A percentile compares a stretch with the other conserved stretches of the same genome.
Evolutionary conservation across 805 yeast genomes (phyloP).

Genomic region (Lipomyces lipofer): DNA sequence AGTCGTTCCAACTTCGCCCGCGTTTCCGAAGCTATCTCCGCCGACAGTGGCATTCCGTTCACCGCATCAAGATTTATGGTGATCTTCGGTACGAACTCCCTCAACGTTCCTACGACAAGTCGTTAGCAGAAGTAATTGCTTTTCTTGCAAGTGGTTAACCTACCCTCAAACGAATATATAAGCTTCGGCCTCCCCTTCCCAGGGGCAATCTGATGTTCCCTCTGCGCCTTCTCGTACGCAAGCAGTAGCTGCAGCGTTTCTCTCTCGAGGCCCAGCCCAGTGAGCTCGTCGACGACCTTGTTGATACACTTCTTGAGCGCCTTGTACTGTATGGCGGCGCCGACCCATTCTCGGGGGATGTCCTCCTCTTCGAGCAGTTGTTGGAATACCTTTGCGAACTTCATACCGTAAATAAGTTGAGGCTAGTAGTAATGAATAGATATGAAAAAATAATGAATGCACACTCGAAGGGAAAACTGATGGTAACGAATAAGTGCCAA

Average conservation of each 20-base stretch:
- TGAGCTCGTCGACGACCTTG: slow-evolving; percentile 63
- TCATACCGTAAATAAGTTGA: too few species aligned
- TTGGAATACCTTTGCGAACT: slow-evolving; percentile 72
- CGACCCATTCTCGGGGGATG: slow-evolving; percentile 67
- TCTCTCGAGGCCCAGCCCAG: slow-evolving; percentile 56
- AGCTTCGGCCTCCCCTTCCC: slow-evolving; percentile 14
- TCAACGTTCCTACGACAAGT: slow-evolving; percentile 20
- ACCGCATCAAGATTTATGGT: slow-evolving; percentile 31
- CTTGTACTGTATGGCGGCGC: slow-evolving; percentile 70
- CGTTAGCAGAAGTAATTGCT: too few species aligned
- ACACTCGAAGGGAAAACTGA: too few species aligned
- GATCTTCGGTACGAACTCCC: slow-evolving; percentile 36
- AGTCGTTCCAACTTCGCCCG: slow-evolving; percentile 17
- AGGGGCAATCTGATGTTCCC: background rate
- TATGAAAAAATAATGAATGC: too few species aligned
- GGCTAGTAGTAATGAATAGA: too few species aligned
- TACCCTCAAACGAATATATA: slow-evolving; percentile 32
- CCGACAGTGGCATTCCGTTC: slow-evolving; percentile 28
- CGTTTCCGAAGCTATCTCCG: slow-evolving; percentile 24
- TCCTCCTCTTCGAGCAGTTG: slow-evolving; percentile 60
- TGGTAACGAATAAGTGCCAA: too few species aligned
- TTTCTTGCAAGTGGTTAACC: too few species aligned
- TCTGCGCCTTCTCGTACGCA: slow-evolving; percentile 32
- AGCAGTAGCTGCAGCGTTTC: slow-evolving; percentile 40
- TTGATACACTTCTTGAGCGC: slow-evolving; percentile 66